These are phyloP conservation scores for Epichloe sp. DNA, from an alignment of 2,329 filamentous ascomycete species.

Conservation along the genomic window DNA sequence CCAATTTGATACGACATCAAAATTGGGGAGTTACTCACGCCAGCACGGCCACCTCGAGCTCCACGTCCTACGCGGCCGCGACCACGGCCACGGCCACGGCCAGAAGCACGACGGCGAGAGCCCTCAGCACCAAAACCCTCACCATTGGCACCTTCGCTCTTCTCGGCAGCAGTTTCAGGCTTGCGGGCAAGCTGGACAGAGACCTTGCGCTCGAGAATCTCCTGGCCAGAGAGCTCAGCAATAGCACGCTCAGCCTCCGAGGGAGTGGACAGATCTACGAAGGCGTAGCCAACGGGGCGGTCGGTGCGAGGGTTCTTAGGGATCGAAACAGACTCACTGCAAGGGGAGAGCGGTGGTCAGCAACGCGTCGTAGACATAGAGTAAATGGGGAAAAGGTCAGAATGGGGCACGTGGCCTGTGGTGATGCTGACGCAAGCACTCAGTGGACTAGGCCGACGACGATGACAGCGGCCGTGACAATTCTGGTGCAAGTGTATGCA, in stretches of 20 bases:
- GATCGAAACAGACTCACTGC: constrained; percentile 94
- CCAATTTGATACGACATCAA: constrained; percentile 20
- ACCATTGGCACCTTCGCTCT: constrained; percentile 59
- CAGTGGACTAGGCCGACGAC: background rate
- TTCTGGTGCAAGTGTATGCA: background rate
- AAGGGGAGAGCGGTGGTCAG: constrained; percentile 6
- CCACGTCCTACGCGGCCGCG: constrained; percentile 55
- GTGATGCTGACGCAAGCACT: background rate
- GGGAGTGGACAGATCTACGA: constrained; percentile 93
- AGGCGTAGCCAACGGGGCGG: constrained; percentile 96
- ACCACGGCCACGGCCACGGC: constrained; percentile 54
- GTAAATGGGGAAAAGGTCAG: background rate
- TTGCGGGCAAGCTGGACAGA: constrained; percentile 97
- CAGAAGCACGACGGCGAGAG: constrained; percentile 47
- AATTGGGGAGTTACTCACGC: constrained; percentile 15
- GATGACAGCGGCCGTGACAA: background rate
- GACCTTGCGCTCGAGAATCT: constrained; percentile 97
- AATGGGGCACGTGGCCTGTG: background rate
- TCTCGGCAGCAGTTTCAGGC: constrained; percentile 74
- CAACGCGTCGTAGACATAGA: background rate
- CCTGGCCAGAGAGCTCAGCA: constrained; percentile 87
- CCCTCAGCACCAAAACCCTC: constrained; percentile 61
- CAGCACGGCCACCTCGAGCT: constrained; percentile 43
- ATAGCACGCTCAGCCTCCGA: constrained; percentile 94
- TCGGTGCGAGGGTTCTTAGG: constrained; percentile 98